These are phyloP conservation scores for Carex pumila DNA, from an alignment of 176 grass and related monocot species.

Conservation along the genomic window DNA sequence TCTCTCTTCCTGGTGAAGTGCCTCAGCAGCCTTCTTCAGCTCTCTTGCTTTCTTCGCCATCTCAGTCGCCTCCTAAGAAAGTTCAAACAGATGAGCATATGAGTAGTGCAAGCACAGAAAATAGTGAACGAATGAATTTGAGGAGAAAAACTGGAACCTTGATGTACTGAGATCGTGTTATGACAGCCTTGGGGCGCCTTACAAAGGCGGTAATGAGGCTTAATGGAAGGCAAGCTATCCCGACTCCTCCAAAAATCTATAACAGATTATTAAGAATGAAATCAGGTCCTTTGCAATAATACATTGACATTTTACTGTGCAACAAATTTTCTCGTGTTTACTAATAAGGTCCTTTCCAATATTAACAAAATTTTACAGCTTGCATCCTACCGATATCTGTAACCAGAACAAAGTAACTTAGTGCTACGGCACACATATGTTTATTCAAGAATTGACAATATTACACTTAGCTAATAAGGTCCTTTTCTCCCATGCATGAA, in stretches of 20 bases:
- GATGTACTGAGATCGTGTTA: constrained; percentile 99
- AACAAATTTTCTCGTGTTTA: not conserved
- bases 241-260: constrained; percentile 98
- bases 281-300: not conserved
- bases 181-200: constrained; percentile 92
- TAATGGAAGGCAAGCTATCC: constrained; percentile 94
- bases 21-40: constrained; percentile 84
- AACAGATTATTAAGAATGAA: not conserved
- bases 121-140: not conserved
- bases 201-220: constrained; percentile 84
- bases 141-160: constrained; percentile 44
- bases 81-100: not conserved
- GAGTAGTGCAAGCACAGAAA: constrained; percentile 24
- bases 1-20: constrained; percentile 93
- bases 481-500: not conserved
- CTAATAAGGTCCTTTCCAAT: not conserved
- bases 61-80: constrained; percentile 82
- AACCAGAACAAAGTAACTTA: not conserved
- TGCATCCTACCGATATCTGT: not conserved
- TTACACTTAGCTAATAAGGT: not conserved
- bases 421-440: not conserved
- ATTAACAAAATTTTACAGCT: not conserved
- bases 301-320: not conserved
- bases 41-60: constrained; percentile 89
- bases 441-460: not conserved